Conservation (phyloP, 2,329 filamentous ascomycete genomes). For the Fusarium clavum region DNA sequence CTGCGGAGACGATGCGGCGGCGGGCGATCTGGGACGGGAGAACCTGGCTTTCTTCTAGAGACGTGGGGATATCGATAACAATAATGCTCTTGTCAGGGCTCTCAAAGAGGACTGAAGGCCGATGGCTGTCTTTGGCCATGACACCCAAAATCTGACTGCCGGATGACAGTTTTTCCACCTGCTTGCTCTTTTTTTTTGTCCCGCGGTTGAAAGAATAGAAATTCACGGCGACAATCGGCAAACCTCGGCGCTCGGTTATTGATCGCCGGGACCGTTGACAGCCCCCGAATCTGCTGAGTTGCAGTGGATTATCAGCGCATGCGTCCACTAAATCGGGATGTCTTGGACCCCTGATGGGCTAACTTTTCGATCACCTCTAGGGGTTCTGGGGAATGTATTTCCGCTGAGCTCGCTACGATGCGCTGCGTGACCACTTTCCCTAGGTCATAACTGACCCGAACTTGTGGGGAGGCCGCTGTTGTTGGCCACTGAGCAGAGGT, state of each 20-base stretch:
- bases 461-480: conserved; percentile 25
- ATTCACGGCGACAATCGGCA: conserved; percentile 44
- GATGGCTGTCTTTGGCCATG: conserved; percentile 18
- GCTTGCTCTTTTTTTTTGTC: background rate
- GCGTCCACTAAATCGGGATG: conserved; percentile 22
- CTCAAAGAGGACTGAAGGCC: conserved; percentile 51
- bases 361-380: conserved; percentile 22
- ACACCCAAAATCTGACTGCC: conserved; percentile 3
- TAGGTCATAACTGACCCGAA: conserved; percentile 15
- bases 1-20: conserved; percentile 60
- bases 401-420: conserved; percentile 3
- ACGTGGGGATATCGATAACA: conserved; percentile 76
- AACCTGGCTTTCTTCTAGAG: conserved; percentile 75
- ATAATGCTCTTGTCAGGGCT: conserved; percentile 58
- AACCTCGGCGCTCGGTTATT: conserved; percentile 47
- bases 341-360: conserved; percentile 7
- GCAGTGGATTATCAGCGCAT: conserved; percentile 29
- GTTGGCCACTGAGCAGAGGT: conserved; percentile 25
- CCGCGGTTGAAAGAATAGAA: conserved; percentile 26
- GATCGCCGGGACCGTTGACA: conserved; percentile 35
- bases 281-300: conserved; percentile 21
- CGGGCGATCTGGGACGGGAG: conserved; percentile 51
- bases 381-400: conserved; percentile 27
- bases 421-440: conserved; percentile 40
- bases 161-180: conserved; percentile 25